These are phyloP conservation scores for Rhizopus sp. DNA, from an alignment of 371 early-diverging fungal genomes.

Conservation along the genomic window DNA sequence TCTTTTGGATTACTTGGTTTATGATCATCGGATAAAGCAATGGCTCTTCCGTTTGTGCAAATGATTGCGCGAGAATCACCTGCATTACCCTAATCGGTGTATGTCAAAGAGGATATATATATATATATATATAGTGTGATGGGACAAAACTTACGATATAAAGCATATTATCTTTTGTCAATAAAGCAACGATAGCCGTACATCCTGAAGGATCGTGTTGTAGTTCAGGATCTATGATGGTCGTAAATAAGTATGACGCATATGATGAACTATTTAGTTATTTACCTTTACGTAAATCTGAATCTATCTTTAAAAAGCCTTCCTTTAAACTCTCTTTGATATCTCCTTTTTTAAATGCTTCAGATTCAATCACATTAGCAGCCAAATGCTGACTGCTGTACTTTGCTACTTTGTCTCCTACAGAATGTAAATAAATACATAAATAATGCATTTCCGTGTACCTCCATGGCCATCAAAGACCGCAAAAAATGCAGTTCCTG, in stretches of 20 bases:
- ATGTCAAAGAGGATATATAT: not conserved
- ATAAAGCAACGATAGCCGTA: constrained; percentile 86
- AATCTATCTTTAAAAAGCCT: constrained; percentile 84
- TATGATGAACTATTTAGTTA: not conserved
- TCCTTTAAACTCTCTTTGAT: constrained; percentile 72
- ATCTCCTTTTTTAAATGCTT: constrained; percentile 64
- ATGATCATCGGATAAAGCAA: constrained; percentile 89
- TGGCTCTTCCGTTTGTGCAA: constrained; percentile 69
- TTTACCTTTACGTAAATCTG: constrained; percentile 71
- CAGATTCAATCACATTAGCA: constrained; percentile 62
- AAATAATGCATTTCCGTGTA: constrained; percentile 19
- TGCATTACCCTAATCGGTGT: constrained; percentile 75
- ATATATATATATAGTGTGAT: not conserved
- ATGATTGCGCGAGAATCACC: constrained; percentile 95
- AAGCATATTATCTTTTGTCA: constrained; percentile 67
- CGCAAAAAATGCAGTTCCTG: constrained; percentile 82
- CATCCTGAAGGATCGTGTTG: constrained; percentile 87
- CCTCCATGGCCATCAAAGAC: constrained; percentile 98
- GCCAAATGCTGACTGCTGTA: constrained; percentile 82
- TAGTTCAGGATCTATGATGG: constrained; percentile 63
- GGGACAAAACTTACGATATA: constrained; percentile 38
- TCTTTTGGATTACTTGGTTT: constrained; percentile 88
- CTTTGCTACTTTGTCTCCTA: constrained; percentile 79
- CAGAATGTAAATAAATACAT: not conserved
- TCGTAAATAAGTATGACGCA: not conserved